Base-by-base conservation (phyloP, 139 green algal species). In the Pedinophyceae sp. region DNA sequence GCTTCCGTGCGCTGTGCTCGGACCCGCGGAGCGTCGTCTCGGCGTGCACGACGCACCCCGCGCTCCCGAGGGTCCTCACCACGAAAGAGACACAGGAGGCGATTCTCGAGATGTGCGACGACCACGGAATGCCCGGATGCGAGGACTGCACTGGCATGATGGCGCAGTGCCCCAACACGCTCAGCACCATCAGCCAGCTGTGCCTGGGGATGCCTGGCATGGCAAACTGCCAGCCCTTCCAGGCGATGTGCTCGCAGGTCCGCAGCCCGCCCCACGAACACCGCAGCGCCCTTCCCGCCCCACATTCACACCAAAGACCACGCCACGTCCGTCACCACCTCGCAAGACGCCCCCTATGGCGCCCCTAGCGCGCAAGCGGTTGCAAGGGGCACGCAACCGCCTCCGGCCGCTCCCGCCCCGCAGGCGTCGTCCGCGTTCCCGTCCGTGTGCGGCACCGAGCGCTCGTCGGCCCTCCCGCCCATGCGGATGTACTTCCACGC, bases 401-500 rank as follows among this genome's bases (percentile, higher is more conserved):
- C n/a, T n/a, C n/a, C n/a, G n/a, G n/a, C n/a, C n/a, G n/a, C n/a
- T n/a, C n/a, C n/a, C n/a, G 50, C 24, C n/a, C 39, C n/a, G 48
- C 34, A 20, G 49, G 43, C 2, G 20, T 2, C 20, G 38, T 22
- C 15, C 52, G 48, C 39, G 18, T 56, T 38, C 6, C 3, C 20
- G 26, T 49, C 52, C 20, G 22, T 17, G 15, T 58, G 52, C 52
- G 50, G 3, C 52, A 2, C 10, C 34, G 6, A 18, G 52, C 29
- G 29, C 48, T 50, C 41, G 40, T 30, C 22, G 24, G 70, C 57
- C 26, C 56, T 73, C 22, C 69, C 69, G 16, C 50, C 61, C 46
- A 77, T 77, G 69, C 51, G 61, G 38, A 77, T 74, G 65, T 77
- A 73, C 48, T 77, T 77, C 57, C 69, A 77, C 61, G 55, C 66